Base-by-base conservation (phyloP, 176 grass and related monocot genomes). In the Oryza australiensis region DNA sequence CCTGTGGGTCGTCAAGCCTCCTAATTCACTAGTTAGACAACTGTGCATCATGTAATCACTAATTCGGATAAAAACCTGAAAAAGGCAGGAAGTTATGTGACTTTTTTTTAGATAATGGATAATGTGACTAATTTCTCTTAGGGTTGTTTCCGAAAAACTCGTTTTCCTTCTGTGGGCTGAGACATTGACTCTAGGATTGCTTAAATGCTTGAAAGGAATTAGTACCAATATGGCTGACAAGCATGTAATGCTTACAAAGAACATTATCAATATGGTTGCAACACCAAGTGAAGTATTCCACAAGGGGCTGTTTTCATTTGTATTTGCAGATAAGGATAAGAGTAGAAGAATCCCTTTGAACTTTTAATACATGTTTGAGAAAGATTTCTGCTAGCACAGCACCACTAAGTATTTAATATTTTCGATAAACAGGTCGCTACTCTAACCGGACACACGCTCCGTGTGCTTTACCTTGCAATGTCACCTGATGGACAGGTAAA, bases 401-500 rank as follows among this genome's bases (percentile, higher is more conserved):
- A 37, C 1, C 49, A 24, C 9, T 20, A 43, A 84, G 65, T 18
- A 59, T 5, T 29, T 23, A 35, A 23, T 72, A 41, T 49, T 82
- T 78, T 57, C 1, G 32, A 62, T 49, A 72, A 82, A 84, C 84
- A 98, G 96, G 89, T 98, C 13, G 91, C 89, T 53, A 98, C 90
- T 64, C 79, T 98, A 73, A 98, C 91, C 0, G 96, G 96, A 55
- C 96, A 98, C 73, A 98, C 92, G 0, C 76, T 94, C 80, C 92
- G 96, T 18, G 96, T 98, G 33, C 92, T 98, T 67, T 98, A 98
- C 74, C 96, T 98, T 14, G 90, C 96, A 33, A 84, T 82, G 30
- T 98, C 96, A 30, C 96, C 96, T 55, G 96, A 98, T 83, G 96
- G 96, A 48, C 93, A 98, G 93, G 96, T 95, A 93, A 76, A 68